Evolutionary conservation across 129 eudicot genomes (phyloP).

Genomic region (Centella asiatica): DNA sequence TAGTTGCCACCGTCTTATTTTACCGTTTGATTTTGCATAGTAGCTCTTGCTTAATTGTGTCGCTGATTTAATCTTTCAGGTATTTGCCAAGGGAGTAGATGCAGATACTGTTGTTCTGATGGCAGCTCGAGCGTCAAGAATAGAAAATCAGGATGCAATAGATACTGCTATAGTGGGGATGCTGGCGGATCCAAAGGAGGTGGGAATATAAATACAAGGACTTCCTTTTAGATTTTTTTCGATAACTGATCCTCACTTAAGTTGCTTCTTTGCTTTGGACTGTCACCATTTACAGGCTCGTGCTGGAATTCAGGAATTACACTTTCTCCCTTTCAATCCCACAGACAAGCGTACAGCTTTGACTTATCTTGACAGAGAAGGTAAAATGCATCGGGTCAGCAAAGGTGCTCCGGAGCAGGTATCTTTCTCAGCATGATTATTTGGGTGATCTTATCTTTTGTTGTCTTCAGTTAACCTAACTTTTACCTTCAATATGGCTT

Average conservation of each 20-base stretch:
- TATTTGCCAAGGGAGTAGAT: constrained; percentile 87
- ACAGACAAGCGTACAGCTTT: constrained; percentile 94
- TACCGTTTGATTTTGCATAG: neutral
- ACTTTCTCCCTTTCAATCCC: constrained; percentile 95
- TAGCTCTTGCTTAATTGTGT: constrained; percentile 10
- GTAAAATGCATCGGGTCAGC: constrained; percentile 95
- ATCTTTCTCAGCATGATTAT: constrained; percentile 3
- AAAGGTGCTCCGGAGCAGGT: constrained; percentile 99
- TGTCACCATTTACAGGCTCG: constrained; percentile 55
- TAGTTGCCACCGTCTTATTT: neutral
- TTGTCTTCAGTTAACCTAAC: neutral
- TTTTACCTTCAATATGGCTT: neutral
- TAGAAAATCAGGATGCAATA: constrained; percentile 96
- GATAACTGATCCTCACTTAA: neutral
- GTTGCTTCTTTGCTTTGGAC: constrained; percentile 8
- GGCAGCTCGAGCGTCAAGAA: constrained; percentile 97
- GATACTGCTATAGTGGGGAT: constrained; percentile 94
- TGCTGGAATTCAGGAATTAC: constrained; percentile 93
- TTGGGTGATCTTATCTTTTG: neutral
- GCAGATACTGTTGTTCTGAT: constrained; percentile 90
- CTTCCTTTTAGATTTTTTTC: neutral
- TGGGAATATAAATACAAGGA: constrained; percentile 5
- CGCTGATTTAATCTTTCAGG: constrained; percentile 30
- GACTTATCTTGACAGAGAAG: constrained; percentile 76
- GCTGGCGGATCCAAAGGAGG: constrained; percentile 99